Conservation (phyloP, 2,329 filamentous ascomycete genomes). For the Exophiala sp. region DNA sequence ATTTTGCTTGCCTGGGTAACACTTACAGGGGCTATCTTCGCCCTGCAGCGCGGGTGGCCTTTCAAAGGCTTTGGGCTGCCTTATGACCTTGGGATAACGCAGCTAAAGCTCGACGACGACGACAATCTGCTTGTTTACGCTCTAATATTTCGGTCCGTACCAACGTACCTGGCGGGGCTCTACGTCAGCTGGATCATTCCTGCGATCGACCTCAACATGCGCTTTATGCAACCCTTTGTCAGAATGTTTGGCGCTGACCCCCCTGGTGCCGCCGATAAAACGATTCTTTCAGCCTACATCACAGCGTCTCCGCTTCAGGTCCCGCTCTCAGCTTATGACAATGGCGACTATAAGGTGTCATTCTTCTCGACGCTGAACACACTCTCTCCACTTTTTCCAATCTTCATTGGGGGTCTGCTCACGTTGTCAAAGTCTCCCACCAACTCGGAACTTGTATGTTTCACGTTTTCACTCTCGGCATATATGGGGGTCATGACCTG, state of each 20-base stretch:
- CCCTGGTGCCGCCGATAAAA: neutral
- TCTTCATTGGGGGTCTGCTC: constrained; percentile 13
- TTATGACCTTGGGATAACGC: too few species aligned
- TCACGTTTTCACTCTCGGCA: constrained; percentile 10
- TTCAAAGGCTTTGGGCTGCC: constrained; percentile 1
- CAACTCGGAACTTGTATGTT: neutral
- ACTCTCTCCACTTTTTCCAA: constrained; percentile 11
- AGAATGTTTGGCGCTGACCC: constrained; percentile 6
- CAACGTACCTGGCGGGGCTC: constrained; percentile 8
- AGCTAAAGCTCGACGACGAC: too few species aligned
- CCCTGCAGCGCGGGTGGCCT: neutral
- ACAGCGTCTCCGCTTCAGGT: constrained; percentile 10
- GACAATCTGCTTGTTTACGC: constrained; percentile 3
- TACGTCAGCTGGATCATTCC: constrained; percentile 4
- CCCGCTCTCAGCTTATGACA: constrained; percentile 8
- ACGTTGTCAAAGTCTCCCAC: neutral
- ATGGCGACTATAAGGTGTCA: constrained; percentile 8
- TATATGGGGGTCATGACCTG: constrained; percentile 12
- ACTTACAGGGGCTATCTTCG: neutral
- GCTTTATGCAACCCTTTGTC: constrained; percentile 13
- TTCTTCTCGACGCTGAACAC: constrained; percentile 8
- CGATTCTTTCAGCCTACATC: constrained; percentile 8
- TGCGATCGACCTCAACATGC: constrained; percentile 11
- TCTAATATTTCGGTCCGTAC: constrained; percentile 5
- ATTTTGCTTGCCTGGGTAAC: neutral